These are phyloP conservation scores for Podaxis sp. DNA, from an alignment of 768 basidiomycete genomes.

Conservation along the genomic window DNA sequence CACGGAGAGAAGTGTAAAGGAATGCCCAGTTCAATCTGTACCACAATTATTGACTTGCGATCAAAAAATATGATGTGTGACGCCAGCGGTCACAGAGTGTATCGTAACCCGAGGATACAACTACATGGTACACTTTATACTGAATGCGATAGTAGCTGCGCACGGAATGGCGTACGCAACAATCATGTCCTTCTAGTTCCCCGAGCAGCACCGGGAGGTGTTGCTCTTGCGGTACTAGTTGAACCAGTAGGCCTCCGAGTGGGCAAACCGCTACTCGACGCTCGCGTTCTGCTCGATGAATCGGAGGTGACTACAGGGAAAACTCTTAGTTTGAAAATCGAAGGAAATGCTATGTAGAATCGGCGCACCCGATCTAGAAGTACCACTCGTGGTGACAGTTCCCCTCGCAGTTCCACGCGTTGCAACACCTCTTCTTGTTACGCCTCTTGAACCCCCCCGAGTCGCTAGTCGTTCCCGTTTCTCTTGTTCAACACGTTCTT, in stretches of 20 bases:
- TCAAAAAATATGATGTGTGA: slow-evolving; percentile 11
- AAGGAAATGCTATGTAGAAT: neutral
- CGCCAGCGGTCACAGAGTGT: slow-evolving; percentile 5
- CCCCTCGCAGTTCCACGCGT: slow-evolving; percentile 47
- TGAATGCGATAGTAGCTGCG: neutral
- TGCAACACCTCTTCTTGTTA: slow-evolving; percentile 70
- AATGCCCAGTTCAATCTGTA: neutral
- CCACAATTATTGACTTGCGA: neutral
- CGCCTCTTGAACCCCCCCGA: slow-evolving; percentile 65
- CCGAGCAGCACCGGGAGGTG: slow-evolving; percentile 3
- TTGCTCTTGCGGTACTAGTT: neutral
- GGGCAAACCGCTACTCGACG: slow-evolving; percentile 1
- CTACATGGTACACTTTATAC: neutral
- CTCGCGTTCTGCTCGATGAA: neutral
- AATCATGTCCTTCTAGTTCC: slow-evolving; percentile 6
- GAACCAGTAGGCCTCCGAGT: slow-evolving; percentile 4
- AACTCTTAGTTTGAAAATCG: neutral
- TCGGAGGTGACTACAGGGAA: neutral
- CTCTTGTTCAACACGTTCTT: slow-evolving; percentile 45
- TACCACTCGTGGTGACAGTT: neutral
- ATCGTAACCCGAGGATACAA: neutral
- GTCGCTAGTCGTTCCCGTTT: slow-evolving; percentile 34
- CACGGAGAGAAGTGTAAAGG: neutral
- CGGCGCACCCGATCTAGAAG: slow-evolving; percentile 1
- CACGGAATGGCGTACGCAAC: neutral